Evolutionary conservation across 2,329 filamentous ascomycete genomes (phyloP).

Genomic region (Bipolaris sorokiniana): DNA sequence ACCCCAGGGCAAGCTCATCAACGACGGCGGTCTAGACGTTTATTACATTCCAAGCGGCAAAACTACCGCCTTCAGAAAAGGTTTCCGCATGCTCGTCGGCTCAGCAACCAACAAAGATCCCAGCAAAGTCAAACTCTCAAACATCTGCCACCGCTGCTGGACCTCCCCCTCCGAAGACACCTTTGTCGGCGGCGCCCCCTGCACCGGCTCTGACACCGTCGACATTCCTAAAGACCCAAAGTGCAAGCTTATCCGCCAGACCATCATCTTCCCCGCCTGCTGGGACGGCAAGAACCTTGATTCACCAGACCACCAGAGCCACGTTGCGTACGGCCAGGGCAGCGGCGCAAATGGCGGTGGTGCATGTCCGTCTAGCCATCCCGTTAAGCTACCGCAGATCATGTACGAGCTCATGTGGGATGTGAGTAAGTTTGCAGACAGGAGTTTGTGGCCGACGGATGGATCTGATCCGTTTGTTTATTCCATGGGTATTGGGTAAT

Average conservation of each 20-base stretch:
- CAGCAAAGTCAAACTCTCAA: slow-evolving; percentile 35
- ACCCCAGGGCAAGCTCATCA: slow-evolving; percentile 43
- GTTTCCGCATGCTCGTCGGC: slow-evolving; percentile 45
- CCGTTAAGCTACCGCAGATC: slow-evolving; percentile 43
- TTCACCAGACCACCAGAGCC: slow-evolving; percentile 46
- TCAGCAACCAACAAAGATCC: slow-evolving; percentile 40
- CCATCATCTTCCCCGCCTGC: slow-evolving; percentile 56
- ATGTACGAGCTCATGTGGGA: slow-evolving; percentile 49
- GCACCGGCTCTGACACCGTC: slow-evolving; percentile 58
- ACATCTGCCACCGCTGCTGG: slow-evolving; percentile 47
- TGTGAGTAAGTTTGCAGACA: slow-evolving; percentile 39
- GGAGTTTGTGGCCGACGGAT: slow-evolving; percentile 42
- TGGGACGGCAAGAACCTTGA: slow-evolving; percentile 44
- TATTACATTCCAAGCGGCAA: slow-evolving; percentile 47
- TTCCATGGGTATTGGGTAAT: slow-evolving; percentile 44
- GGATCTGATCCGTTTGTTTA: slow-evolving; percentile 43
- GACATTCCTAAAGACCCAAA: slow-evolving; percentile 55
- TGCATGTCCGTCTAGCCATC: slow-evolving; percentile 52
- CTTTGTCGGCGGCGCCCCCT: slow-evolving; percentile 59
- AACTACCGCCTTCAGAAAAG: slow-evolving; percentile 45
- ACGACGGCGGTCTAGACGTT: slow-evolving; percentile 44
- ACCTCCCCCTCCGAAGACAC: slow-evolving; percentile 55
- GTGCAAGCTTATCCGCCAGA: slow-evolving; percentile 62
- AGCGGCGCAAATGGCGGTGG: slow-evolving; percentile 56
- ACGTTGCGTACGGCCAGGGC: slow-evolving; percentile 56